These are phyloP conservation scores for Paxillus rubicundulus DNA, from an alignment of 768 basidiomycete genomes.

Conservation along the genomic window DNA sequence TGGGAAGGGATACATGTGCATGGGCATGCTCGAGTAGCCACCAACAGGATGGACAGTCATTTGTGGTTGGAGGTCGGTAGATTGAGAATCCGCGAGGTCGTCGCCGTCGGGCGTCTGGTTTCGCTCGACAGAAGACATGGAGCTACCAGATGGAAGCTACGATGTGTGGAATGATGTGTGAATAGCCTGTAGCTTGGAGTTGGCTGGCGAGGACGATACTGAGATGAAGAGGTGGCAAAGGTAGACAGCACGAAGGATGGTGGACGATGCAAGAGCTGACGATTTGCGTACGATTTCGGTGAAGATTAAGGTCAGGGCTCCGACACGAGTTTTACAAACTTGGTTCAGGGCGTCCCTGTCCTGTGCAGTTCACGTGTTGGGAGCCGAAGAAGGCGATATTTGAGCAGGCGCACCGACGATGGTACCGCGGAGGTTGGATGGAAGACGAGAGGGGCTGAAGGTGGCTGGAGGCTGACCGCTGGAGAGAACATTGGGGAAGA, in stretches of 20 bases:
- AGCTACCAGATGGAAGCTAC: conserved; percentile 20
- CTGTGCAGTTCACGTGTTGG: conserved; percentile 33
- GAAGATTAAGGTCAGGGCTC: conserved; percentile 36
- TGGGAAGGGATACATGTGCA: conserved; percentile 72
- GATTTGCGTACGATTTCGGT: conserved; percentile 32
- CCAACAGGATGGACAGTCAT: conserved; percentile 50
- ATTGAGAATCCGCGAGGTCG: conserved; percentile 33
- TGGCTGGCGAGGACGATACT: conserved; percentile 28
- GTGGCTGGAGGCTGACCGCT: conserved; percentile 3
- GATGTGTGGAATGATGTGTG: conserved; percentile 30
- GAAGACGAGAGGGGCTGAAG: conserved; percentile 9
- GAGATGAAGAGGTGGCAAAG: conserved; percentile 3
- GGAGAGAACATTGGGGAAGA: conserved; percentile 21
- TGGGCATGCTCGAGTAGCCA: conserved; percentile 50
- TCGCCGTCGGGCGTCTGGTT: conserved; percentile 42
- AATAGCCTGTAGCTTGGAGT: conserved; percentile 32
- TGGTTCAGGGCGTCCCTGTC: conserved; percentile 30
- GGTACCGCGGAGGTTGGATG: conserved; percentile 16
- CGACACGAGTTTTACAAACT: conserved; percentile 38
- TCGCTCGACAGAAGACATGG: conserved; percentile 39
- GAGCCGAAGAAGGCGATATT: conserved; percentile 30
- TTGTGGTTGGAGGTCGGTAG: conserved; percentile 42
- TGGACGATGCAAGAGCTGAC: conserved; percentile 22
- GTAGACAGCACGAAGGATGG: conserved; percentile 10
- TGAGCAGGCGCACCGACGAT: conserved; percentile 13